A percentile compares a stretch with the other conserved stretches of the same genome.
These are phyloP conservation scores for Backusella circina DNA, from an alignment of 192 early-diverging fungal genomes.

Conservation along the genomic window DNA sequence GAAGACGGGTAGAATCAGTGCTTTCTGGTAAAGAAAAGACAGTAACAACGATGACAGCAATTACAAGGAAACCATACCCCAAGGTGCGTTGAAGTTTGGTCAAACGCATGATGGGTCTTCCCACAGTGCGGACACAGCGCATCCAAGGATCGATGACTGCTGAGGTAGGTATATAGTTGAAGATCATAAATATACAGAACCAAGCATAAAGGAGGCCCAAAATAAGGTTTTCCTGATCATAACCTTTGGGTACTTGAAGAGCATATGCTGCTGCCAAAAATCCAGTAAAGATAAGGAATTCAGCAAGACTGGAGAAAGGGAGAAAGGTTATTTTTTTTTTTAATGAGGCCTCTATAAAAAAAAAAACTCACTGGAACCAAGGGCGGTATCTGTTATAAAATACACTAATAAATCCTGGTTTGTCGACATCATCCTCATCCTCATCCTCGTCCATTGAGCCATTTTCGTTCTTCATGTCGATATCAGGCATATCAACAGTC, in stretches of 20 bases:
- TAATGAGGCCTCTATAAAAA: background rate
- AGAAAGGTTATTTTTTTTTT: background rate
- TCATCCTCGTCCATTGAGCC: background rate
- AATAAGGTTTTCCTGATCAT: constrained; percentile 29
- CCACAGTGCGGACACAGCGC: background rate
- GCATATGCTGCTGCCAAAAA: constrained; percentile 22
- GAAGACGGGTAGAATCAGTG: constrained; percentile 51
- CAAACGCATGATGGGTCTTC: constrained; percentile 14
- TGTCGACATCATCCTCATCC: background rate
- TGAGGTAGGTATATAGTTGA: constrained; percentile 12
- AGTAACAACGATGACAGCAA: constrained; percentile 47
- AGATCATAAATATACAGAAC: constrained; percentile 18
- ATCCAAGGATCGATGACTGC: constrained; percentile 8
- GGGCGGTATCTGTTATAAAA: background rate
- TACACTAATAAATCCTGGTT: background rate
- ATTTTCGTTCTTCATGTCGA: background rate
- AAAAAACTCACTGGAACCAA: constrained; percentile 16
- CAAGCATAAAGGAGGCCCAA: constrained; percentile 23
- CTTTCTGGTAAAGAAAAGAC: constrained; percentile 53
- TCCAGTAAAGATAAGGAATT: constrained; percentile 27
- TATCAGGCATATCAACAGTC: background rate
- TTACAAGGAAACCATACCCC: constrained; percentile 17
- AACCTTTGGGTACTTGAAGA: constrained; percentile 28
- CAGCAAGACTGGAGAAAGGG: background rate
- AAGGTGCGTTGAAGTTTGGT: background rate